Base-by-base conservation (phyloP, 345 rosid species). In the Citrus hindsii region DNA sequence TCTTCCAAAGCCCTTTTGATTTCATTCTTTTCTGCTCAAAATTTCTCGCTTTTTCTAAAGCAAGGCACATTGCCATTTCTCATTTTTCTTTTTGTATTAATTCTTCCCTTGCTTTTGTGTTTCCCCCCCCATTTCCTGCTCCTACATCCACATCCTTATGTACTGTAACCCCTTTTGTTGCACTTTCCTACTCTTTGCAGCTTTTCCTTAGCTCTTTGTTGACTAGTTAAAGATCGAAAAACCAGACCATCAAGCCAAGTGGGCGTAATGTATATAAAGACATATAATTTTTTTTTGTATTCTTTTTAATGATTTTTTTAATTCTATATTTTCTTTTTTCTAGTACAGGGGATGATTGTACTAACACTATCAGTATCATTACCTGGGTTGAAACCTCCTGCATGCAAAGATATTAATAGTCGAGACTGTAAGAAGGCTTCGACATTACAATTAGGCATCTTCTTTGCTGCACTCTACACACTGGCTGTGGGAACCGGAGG, bases 401-500 rank as follows among this genome's bases (percentile, higher is more conserved):
- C 79, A 0, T 94, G 98, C 85, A 76, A 79, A 0, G 59, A 79
- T 0, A 25, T 84, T 14, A 80, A 80, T 3, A 19, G 67, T n/a
- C 83, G 79, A 0, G 69, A 82, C 69, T 96, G 99, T 82, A 63
- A 87, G 63, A 73, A 88, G 22, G 89, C 92, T 19, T 91, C 98
- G 3, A 74, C 88, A 1, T 56, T 92, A 55, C 94, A 91, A 21
- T 66, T 92, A 65, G 92, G 82, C 0, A 81, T 92, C 3, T 96
- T 91, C 83, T 91, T 86, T 53, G 95, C 90, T 32, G 93, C 95
- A 19, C 88, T 96, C 56, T 94, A 96, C 83, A 91, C 84, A 0
- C 83, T 96, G 46, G 93, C 97, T 0, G 18, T 91, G 0, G 99
- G 97, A 16, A 96, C 93, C 0, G 98, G 99, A 0, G 98, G 99